Conservation (phyloP, 306 rosid genomes). For the Malus orientalis region DNA sequence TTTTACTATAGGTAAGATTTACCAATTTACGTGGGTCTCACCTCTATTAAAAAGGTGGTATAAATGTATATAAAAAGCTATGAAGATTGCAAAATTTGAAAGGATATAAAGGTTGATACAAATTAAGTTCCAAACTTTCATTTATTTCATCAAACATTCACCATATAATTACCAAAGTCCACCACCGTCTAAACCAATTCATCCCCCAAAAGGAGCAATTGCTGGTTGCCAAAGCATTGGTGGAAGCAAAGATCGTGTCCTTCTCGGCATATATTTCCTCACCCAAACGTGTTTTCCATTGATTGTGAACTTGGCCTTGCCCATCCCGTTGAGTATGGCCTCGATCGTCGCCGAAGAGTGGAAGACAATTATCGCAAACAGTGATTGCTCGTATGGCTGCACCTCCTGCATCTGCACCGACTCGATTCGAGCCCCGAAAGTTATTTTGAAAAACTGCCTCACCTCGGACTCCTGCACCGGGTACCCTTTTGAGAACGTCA, state of each 20-base stretch:
- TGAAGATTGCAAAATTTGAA: too few species aligned
- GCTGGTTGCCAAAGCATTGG: neutral
- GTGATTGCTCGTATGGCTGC: constrained; percentile 29
- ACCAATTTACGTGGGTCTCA: too few species aligned
- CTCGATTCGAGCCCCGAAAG: constrained; percentile 53
- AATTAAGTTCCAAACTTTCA: neutral
- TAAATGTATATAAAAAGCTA: too few species aligned
- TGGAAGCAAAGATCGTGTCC: neutral
- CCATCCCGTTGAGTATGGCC: constrained; percentile 33
- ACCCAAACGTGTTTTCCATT: constrained; percentile 79
- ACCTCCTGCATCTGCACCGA: constrained; percentile 58
- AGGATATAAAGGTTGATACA: neutral
- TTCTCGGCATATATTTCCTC: constrained; percentile 52
- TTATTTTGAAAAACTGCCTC: constrained; percentile 26
- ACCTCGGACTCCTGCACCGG: constrained; percentile 54
- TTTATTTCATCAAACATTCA: neutral
- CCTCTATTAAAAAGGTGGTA: accelerated
- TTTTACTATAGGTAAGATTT: too few species aligned
- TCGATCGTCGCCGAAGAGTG: constrained; percentile 22
- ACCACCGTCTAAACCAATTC: neutral
- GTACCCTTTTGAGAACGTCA: constrained; percentile 71
- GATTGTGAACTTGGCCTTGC: constrained; percentile 48
- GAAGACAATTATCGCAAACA: constrained; percentile 60
- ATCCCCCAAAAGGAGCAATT: neutral
- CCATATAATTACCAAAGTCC: neutral